Evolutionary conservation across 305 asterid genomes (phyloP), one percentile per base, ranked within the genome.

Genomic region (Fraxinus xanthoxyloides): DNA sequence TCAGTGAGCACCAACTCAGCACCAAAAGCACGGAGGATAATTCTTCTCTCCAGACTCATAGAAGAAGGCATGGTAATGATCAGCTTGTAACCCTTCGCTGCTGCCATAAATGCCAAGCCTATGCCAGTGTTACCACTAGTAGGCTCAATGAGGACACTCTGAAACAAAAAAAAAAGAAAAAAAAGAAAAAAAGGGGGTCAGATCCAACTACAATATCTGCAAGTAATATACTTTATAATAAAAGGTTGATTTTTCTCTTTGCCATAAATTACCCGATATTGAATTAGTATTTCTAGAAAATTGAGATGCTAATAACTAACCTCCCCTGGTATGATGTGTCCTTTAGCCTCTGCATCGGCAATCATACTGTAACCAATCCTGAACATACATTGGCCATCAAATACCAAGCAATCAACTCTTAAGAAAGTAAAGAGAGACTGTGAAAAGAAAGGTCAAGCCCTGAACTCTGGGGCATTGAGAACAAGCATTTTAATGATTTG

Each of bases 121-220:
- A 95, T 93, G 38, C 99, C 99, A 10, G 99, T 95, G 88, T 95
- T 95, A 9, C 99, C 98, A 86, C 99, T 94, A 8, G 99, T 94
- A 17, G 95, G 92, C 72, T 95, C 99, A 59, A 95, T 91, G 76
- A 95, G 91, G 77, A 94, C 93, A 86, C 92, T 94, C 99, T 94
- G 77, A 85, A 85, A 19, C 48, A 84, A 80, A 74, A 87, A 85
- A 77, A 70, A 77, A n/a, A n/a, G n/a, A n/a, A n/a, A n/a, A n/a
- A n/a, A n/a, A n/a, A n/a, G n/a, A n/a, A n/a, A n/a, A n/a, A n/a
- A n/a, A n/a, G n/a, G n/a, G n/a, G n/a, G n/a, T 75, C 83, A 81
- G 43, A 82, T 35, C 34, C 7, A 38, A 72, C 30, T n/a, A 70
- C 30, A 28, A 56, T 26, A 74, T 46, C 48, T 59, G 30, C 72